A percentile compares a stretch with the other conserved stretches of the same genome.
These are phyloP conservation scores for Amylocarpus encephaloides DNA, from an alignment of 2,329 filamentous ascomycete genomes.

Conservation along the genomic window DNA sequence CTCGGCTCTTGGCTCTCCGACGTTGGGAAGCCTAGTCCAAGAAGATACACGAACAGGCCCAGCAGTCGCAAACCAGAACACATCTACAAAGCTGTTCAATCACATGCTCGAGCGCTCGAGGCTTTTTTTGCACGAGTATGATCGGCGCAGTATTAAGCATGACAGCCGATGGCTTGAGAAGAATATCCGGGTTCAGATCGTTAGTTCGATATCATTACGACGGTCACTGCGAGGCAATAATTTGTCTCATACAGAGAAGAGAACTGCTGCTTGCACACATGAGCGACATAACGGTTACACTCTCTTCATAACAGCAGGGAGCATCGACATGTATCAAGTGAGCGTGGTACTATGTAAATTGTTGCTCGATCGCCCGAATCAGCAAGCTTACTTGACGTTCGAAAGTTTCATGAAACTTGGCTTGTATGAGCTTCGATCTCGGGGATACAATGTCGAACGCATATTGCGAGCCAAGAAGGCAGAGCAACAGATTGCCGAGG, in stretches of 20 bases:
- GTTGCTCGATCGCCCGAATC: slow-evolving; percentile 73
- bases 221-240: slow-evolving; percentile 67
- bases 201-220: slow-evolving; percentile 70
- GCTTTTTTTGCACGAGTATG: slow-evolving; percentile 76
- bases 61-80: slow-evolving; percentile 57
- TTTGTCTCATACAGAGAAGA: slow-evolving; percentile 66
- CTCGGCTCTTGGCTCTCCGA: slow-evolving; percentile 67
- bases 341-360: slow-evolving; percentile 79
- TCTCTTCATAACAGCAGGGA: slow-evolving; percentile 63
- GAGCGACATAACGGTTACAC: slow-evolving; percentile 50
- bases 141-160: slow-evolving; percentile 70
- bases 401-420: slow-evolving; percentile 87
- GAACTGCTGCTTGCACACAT: slow-evolving; percentile 63
- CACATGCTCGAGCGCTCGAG: slow-evolving; percentile 83
- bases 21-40: slow-evolving; percentile 70
- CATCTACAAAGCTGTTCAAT: slow-evolving; percentile 65
- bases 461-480: slow-evolving; percentile 84
- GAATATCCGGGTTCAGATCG: slow-evolving; percentile 70
- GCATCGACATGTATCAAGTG: slow-evolving; percentile 84
- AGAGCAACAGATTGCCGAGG: slow-evolving; percentile 81
- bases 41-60: slow-evolving; percentile 63
- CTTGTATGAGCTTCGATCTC: slow-evolving; percentile 70
- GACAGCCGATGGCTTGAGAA: slow-evolving; percentile 88
- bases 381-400: slow-evolving; percentile 83
- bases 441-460: slow-evolving; percentile 94